These are phyloP conservation scores for Westerdykella aurantiaca DNA, from an alignment of 2,329 filamentous ascomycete species.

Conservation along the genomic window DNA sequence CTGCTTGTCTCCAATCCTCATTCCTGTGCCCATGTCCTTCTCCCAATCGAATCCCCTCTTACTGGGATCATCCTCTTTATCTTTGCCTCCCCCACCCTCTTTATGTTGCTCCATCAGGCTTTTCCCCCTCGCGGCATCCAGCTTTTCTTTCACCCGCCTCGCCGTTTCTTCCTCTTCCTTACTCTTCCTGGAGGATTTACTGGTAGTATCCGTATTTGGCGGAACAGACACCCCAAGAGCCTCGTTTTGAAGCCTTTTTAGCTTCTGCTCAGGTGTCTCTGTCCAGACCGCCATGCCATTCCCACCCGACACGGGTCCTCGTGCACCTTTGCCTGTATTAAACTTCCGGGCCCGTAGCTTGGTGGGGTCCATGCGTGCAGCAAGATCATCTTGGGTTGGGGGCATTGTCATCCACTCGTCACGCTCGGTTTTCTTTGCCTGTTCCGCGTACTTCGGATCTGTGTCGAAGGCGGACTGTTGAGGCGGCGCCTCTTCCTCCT, in stretches of 20 bases:
- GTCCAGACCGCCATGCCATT: constrained; percentile 69
- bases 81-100: constrained; percentile 48
- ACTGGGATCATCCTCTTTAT: constrained; percentile 82
- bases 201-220: constrained; percentile 19
- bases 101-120: constrained; percentile 45
- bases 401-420: constrained; percentile 61
- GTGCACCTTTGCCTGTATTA: constrained; percentile 60
- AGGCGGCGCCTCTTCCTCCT: constrained; percentile 6
- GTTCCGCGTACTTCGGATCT: constrained; percentile 24
- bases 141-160: constrained; percentile 53
- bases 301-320: constrained; percentile 36
- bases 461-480: constrained; percentile 29
- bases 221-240: constrained; percentile 65
- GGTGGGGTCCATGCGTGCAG: constrained; percentile 69
- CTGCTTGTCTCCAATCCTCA: constrained; percentile 66
- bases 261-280: constrained; percentile 84
- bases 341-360: constrained; percentile 79
- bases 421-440: constrained; percentile 52
- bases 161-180: constrained; percentile 44
- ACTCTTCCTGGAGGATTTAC: constrained; percentile 21
- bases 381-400: constrained; percentile 45
- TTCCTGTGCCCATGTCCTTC: constrained; percentile 82
- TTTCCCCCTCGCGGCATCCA: constrained; percentile 38
- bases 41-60: constrained; percentile 82
- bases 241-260: constrained; percentile 71